A percentile compares a stretch with the other conserved stretches of the same genome.
phyloP scores from a whole-genome alignment of 2,329 filamentous ascomycete species.

The Periconia sp. region DNA sequence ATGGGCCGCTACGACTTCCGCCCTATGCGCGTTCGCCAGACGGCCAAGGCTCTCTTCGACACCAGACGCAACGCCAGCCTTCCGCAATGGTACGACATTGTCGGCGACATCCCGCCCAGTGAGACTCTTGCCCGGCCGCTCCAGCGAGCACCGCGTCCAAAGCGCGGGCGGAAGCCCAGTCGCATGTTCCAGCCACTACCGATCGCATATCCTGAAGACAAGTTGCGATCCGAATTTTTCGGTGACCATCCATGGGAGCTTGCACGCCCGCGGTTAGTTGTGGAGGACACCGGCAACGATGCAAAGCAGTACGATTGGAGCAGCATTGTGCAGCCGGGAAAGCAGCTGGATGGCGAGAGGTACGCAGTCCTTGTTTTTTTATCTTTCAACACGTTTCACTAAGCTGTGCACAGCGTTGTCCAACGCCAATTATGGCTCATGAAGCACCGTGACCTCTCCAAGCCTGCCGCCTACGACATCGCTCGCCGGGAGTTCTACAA shows the following conservation, averaged over 20 bases:
- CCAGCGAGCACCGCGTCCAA: slow-evolving; percentile 56
- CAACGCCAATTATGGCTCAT: slow-evolving; percentile 91
- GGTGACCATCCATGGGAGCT: slow-evolving; percentile 97
- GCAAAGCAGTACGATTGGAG: slow-evolving; percentile 80
- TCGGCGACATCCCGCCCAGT: slow-evolving; percentile 65
- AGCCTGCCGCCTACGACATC: slow-evolving; percentile 78
- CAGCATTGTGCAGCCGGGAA: slow-evolving; percentile 73
- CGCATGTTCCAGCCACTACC: slow-evolving; percentile 80
- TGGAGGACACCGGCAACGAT: slow-evolving; percentile 88
- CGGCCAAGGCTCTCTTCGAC: slow-evolving; percentile 58
- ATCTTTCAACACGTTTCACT: not conserved
- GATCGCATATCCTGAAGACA: slow-evolving; percentile 84
- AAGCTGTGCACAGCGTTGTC: slow-evolving; percentile 70
- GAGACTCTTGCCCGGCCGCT: slow-evolving; percentile 64
- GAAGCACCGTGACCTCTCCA: slow-evolving; percentile 59
- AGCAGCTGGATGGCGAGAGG: slow-evolving; percentile 84
- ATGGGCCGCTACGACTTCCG: slow-evolving; percentile 62
- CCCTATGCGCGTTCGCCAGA: slow-evolving; percentile 59
- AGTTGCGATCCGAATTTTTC: slow-evolving; percentile 81
- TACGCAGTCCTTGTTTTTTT: slow-evolving; percentile 43
- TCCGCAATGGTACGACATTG: slow-evolving; percentile 64
- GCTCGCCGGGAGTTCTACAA: slow-evolving; percentile 91
- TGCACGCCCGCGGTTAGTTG: slow-evolving; percentile 81
- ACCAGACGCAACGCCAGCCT: slow-evolving; percentile 47
- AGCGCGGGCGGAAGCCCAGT: slow-evolving; percentile 63